Evolutionary conservation across 1,139 yeast genomes (phyloP), one percentile per base, ranked within the genome.

Genomic region (Nakaseomyces nivariensis): DNA sequence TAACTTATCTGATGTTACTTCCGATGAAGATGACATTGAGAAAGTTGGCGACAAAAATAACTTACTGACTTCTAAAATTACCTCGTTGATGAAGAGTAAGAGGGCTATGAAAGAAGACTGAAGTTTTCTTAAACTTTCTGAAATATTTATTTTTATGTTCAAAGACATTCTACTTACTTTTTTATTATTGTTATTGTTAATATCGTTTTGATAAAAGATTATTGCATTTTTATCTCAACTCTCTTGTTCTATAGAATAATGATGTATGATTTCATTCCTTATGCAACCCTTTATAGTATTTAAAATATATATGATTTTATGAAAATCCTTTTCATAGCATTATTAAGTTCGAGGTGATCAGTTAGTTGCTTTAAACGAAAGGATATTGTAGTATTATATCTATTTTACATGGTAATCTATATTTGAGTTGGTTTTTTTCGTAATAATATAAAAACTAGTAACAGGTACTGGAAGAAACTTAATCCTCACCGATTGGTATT

Each of bases 401-500:
- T 17, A 17, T 17, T 17, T 17, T 17, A 17, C 22, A 17, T 17
- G 22, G 22, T 17, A 17, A 17, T 17, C 22, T 17, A 17, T 17
- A 17, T 17, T 17, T 17, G 22, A 17, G 22, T 17, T 1, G 22
- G 22, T 17, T 17, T 17, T 17, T 17, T 17, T 17, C 1, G 22
- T 17, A 17, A 17, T 17, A 3, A 17, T 17, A 17, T 17, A 17
- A 17, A 17, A 17, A 17, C 1, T 17, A 17, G 22, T 17, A 17
- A 17, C 22, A 3, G 22, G 22, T 17, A 17, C 22, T 17, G 22
- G 22, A 3, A 17, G 22, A 17, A 17, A 2, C 22, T 62, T 70
- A 89, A 59, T 90, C 97, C 67, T 92, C 97, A 24, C 97, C 97
- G 6, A 95, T 95, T 7, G 98, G 98, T 44, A 92, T 85, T 69